Evolutionary conservation across 371 early-diverging fungal genomes (phyloP).

Genomic region (Lichtheimia hyalospora): DNA sequence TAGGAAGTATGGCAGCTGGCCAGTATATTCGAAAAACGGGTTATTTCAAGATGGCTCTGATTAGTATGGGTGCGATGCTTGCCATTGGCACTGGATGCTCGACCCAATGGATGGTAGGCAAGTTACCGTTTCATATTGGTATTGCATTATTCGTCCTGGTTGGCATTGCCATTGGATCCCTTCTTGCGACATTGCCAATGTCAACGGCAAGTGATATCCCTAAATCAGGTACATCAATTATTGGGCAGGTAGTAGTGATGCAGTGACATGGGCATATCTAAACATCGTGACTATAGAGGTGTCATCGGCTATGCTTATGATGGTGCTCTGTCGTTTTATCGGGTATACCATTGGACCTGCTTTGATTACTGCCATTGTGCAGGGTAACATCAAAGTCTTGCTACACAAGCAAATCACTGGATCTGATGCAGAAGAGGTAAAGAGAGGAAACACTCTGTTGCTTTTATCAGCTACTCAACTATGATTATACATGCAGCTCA

Average conservation of each 20-base stretch:
- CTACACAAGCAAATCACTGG: background rate
- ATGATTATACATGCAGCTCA: background rate
- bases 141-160: background rate
- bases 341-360: constrained; percentile 2
- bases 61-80: background rate
- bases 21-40: background rate
- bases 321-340: constrained; percentile 4
- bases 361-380: constrained; percentile 6
- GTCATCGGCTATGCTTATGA: constrained; percentile 6
- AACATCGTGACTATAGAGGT: background rate
- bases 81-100: background rate
- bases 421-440: constrained; percentile 5
- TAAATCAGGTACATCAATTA: background rate
- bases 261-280: background rate
- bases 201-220: background rate
- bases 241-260: background rate
- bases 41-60: background rate
- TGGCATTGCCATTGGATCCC: constrained; percentile 1
- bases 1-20: background rate
- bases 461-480: background rate
- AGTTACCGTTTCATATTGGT: background rate
- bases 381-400: constrained; percentile 1
- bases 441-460: too few species aligned
- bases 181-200: background rate
- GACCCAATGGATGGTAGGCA: constrained; percentile 7